Evolutionary conservation across 2,329 filamentous ascomycete species (phyloP).

Genomic region (Teratosphaeria gauchensis): DNA sequence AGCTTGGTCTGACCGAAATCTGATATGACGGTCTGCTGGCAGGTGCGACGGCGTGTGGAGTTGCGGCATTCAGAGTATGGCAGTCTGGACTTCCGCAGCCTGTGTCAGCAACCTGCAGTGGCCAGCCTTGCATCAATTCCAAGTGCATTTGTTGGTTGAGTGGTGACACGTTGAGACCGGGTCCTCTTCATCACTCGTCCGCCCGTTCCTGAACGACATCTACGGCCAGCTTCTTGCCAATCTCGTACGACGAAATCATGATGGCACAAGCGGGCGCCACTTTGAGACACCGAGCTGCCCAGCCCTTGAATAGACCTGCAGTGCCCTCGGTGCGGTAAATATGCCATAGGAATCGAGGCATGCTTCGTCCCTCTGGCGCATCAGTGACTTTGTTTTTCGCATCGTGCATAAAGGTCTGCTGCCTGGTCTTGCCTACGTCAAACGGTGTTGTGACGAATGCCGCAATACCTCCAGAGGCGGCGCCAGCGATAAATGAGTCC

Average conservation of each 20-base stretch:
- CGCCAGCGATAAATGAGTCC: conserved; percentile 84
- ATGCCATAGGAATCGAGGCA: conserved; percentile 77
- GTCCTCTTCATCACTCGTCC: not conserved
- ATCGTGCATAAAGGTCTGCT: conserved; percentile 66
- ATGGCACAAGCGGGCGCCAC: conserved; percentile 95
- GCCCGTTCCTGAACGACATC: not conserved
- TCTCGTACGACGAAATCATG: conserved; percentile 97
- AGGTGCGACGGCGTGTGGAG: not conserved
- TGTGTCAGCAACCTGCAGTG: not conserved
- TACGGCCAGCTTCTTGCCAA: conserved; percentile 76
- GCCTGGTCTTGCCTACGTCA: conserved; percentile 92
- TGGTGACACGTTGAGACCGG: no score
- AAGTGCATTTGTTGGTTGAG: not conserved
- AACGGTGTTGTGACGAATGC: conserved; percentile 89
- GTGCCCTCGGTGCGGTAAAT: conserved; percentile 81
- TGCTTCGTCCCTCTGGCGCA: conserved; percentile 63
- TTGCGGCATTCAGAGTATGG: not conserved
- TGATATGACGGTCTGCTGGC: no score
- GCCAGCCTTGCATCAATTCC: not conserved
- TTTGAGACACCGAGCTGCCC: conserved; percentile 84
- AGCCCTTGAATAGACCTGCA: conserved; percentile 76
- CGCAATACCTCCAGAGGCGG: conserved; percentile 70
- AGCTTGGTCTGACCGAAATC: not conserved
- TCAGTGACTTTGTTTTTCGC: conserved; percentile 31
- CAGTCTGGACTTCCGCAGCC: not conserved